Base-by-base conservation (phyloP, 73 alveolate genomes). In the Tetrahymena thermophila region DNA sequence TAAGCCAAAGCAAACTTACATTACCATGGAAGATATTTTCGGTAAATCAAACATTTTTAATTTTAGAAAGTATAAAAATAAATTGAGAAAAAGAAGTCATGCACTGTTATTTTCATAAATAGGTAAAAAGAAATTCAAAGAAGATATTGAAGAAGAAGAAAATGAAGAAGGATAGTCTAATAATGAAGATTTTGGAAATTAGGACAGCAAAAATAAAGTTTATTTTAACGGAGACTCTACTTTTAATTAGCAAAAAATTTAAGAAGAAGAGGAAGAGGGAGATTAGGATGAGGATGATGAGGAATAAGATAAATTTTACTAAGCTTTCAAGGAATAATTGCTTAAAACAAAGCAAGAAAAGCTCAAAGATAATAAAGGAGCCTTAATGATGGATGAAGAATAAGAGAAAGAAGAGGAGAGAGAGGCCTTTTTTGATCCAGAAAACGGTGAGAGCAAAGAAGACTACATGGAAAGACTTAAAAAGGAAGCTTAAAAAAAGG, bases 321-420 rank as follows among this genome's bases (percentile, higher is more conserved):
- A 94, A 83, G 56, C 95, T 43, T 94, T 96, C 58, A 84, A 83
- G 71, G 95, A 96, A 85, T 95, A 94, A 44, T 28, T 96, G 95
- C 83, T 58, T 31, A 95, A 96, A 44, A 42, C 35, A 34, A 95
- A 94, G 43, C 17, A 95, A 94, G 98, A 94, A 57, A 94, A 43
- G 23, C 85, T 28, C 25, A 55, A 37, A 43, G 95, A 94, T 42
- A 28, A 40, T 42, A 85, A 94, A 17, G 95, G 93, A 44, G 95
- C 96, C 71, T 85, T 96, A 15, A 96, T 95, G 34, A 95, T 93
- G 50, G 96, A 97, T 89, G 96, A 96, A 94, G 98, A 96, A 94
- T 98, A 98, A 93, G 96, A 94, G 58, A 98, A 96, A 34, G 99
- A 98, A 96, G 99, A 97, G 35, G 99, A 98, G 93, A 97, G 97